Evolutionary conservation across 768 basidiomycete genomes (phyloP), one percentile per base, ranked within the genome.

Genomic region (Leccinum subtestaceum): DNA sequence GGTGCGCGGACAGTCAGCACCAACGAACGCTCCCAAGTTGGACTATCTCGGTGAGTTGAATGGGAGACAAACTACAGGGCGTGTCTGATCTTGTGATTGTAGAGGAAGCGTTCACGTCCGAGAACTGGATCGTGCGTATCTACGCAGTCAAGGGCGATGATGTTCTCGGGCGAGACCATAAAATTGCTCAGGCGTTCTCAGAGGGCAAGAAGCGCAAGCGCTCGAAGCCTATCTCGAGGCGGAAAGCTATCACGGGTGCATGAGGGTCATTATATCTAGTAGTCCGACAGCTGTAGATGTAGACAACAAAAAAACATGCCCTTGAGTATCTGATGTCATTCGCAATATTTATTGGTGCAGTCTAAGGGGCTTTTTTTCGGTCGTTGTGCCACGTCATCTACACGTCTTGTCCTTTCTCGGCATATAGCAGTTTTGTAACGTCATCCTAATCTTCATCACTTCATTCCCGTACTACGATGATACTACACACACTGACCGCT

Each of bases 61-160:
- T 21, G 21, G 6, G 19, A 47, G 38, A 2, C 8, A 17, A 0
- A 45, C 2, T 21, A 19, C n/a, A 43, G 4, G 3, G 43, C 19
- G 10, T 5, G 11, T 45, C 43, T 45, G 19, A 45, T 19, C 43
- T 0, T 12, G 0, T 45, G 19, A 27, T 38, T 1, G 10, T 61
- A 93, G 93, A 99, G 62, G 97, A 99, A 75, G 97, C 96, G 8
- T 99, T 95, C 79, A 99, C 97, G 2, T 93, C 94, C 7, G 97
- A 99, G 78, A 99, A 99, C 75, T 99, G 97, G 97, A 96, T 99
- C 64, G 96, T 94, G 59, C 89, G 97, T 38, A 96, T 99, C 69
- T 99, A 92, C 70, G 80, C 92, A 68, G 97, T 98, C 47, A 95
- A 92, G 76, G 94, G 93, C 68, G 94, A 97, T 53, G 97, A 98